A percentile compares a stretch with the other conserved stretches of the same genome.
phyloP scores from a whole-genome alignment of 2,329 filamentous ascomycete genomes.

The Trichoderma breve region DNA sequence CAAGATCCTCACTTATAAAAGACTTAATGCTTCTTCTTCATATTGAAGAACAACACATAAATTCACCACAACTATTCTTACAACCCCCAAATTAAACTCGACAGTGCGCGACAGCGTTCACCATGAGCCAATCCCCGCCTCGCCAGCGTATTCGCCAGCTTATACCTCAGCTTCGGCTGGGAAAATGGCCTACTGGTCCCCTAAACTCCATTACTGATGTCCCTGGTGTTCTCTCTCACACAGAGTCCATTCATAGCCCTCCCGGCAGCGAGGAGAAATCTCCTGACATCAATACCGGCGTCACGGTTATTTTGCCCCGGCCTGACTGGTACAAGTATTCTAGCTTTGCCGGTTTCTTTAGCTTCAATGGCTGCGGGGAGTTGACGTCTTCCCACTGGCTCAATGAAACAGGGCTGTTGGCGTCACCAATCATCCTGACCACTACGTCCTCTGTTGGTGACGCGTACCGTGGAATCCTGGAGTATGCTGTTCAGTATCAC shows the following conservation, averaged over 20 bases:
- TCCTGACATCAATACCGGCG: constrained; percentile 45
- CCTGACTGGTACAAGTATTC: constrained; percentile 44
- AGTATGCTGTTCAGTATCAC: constrained; percentile 51
- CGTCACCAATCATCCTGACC: constrained; percentile 60
- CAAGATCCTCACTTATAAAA: background rate
- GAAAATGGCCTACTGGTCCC: constrained; percentile 42
- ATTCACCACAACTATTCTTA: no score
- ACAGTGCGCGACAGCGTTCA: background rate
- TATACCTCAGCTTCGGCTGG: constrained; percentile 44
- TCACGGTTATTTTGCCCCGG: constrained; percentile 50
- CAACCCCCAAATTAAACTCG: background rate
- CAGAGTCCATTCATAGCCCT: constrained; percentile 38
- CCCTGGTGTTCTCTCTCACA: constrained; percentile 47
- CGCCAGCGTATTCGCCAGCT: constrained; percentile 42
- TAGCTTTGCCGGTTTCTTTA: constrained; percentile 52
- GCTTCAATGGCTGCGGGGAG: constrained; percentile 64
- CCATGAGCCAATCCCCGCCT: background rate
- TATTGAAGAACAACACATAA: no score
- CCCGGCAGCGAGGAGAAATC: constrained; percentile 46
- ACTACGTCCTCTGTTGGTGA: constrained; percentile 57
- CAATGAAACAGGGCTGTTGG: constrained; percentile 58
- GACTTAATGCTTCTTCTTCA: background rate
- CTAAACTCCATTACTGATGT: constrained; percentile 54
- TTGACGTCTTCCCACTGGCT: constrained; percentile 62
- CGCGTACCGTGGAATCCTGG: constrained; percentile 57